Evolutionary conservation across 2,329 filamentous ascomycete species (phyloP), one percentile per base, ranked within the genome.

Genomic region (Emmonsia crescens): DNA sequence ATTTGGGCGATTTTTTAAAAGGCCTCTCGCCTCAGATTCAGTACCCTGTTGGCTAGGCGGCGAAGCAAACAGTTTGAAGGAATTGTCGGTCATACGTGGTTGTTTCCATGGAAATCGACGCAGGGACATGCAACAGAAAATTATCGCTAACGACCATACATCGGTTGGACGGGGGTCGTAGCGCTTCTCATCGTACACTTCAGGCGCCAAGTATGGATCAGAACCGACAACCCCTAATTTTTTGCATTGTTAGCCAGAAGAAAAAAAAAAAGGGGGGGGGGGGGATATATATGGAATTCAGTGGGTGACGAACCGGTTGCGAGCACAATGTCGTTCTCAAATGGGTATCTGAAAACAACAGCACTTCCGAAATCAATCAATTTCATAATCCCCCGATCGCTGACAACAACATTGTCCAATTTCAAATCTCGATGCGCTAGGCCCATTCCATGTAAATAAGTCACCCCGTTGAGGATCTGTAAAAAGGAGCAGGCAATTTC

Each of bases 341-440:
- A 97, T 0, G 94, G 94, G 80, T 99, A 99, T 70, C 89, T 87
- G 78, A 96, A 99, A 48, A 99, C 93, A 67, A 94, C 92, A 0
- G 94, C 93, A 77, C 92, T 97, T 31, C 94, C 94, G 76, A 99
- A 99, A 74, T 99, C 94, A 70, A 99, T 99, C 66, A 99, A 89
- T 76, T 99, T 99, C 91, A 99, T 96, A 69, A 99, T 97, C 1
- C 94, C 94, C 70, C 89, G 85, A 71, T 96, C 89, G 71, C 92
- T 97, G 63, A 99, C 92, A 33, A 99, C 94, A 24, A 99, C 94
- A 68, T 99, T 99, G 77, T 99, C 94, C 68, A 99, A 78, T 77
- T 99, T 99, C 69, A 99, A 72, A 79, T 99, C 94, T 52, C 94
- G 86, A 76, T 99, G 94, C 12, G 94, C 92, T 59, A 99, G 79